Percentiles rank a stretch among this genome's conserved stretches.
Evolutionary conservation across 2,329 filamentous ascomycete species (phyloP).

Genomic region (Cylindrodendrum hubeiense): DNA sequence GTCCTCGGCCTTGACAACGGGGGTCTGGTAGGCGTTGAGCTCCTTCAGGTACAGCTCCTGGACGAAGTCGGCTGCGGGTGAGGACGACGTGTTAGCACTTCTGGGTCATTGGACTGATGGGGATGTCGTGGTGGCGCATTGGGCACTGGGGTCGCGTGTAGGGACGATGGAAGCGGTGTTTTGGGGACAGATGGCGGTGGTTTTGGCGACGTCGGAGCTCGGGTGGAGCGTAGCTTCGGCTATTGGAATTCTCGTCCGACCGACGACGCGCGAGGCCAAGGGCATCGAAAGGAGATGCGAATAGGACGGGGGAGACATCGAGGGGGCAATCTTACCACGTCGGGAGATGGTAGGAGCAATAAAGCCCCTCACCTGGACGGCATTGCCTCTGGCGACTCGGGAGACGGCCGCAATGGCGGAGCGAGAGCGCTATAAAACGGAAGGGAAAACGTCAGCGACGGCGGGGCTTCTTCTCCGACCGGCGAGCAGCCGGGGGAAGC

Average conservation of each 20-base stretch:
- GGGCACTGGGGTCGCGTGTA: neutral
- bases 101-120: slow-evolving; percentile 3
- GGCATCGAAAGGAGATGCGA: slow-evolving; percentile 2
- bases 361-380: slow-evolving; percentile 67
- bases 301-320: slow-evolving; percentile 4
- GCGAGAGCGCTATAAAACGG: slow-evolving; percentile 61
- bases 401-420: slow-evolving; percentile 62
- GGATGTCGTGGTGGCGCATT: neutral
- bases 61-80: slow-evolving; percentile 86
- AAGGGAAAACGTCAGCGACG: slow-evolving; percentile 18
- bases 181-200: slow-evolving; percentile 9
- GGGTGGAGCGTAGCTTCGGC: slow-evolving; percentile 45
- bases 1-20: slow-evolving; percentile 86
- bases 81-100: slow-evolving; percentile 44
- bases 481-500: slow-evolving; percentile 1
- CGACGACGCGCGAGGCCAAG: slow-evolving; percentile 13
- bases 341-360: slow-evolving; percentile 72
- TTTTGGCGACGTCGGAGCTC: slow-evolving; percentile 43
- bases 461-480: neutral
- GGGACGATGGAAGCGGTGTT: neutral
- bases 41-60: slow-evolving; percentile 98
- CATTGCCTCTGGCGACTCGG: slow-evolving; percentile 56
- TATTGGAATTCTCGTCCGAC: slow-evolving; percentile 39
- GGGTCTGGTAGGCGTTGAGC: slow-evolving; percentile 93
- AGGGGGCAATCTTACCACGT: slow-evolving; percentile 64